Conservation (phyloP, 2,329 filamentous ascomycete species). For the Microsporum canis region DNA sequence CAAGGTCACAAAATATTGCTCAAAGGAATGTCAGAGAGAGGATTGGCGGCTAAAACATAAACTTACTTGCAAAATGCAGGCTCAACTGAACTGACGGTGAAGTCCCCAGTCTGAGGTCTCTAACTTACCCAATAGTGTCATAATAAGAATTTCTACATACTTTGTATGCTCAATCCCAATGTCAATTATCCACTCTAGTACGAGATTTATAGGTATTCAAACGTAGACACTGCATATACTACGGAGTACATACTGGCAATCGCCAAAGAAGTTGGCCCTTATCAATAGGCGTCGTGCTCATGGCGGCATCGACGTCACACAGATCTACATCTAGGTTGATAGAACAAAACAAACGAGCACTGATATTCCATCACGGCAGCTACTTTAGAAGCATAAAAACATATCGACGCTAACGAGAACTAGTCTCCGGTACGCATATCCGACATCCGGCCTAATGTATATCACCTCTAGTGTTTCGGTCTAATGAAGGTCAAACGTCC, state of each 20-base stretch:
- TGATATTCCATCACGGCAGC: neutral
- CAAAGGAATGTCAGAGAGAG: conserved; percentile 4
- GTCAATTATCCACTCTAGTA: too few relatives aligned
- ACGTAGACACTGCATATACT: neutral
- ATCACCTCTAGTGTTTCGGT: neutral
- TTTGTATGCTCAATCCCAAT: too few relatives aligned
- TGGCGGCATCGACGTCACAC: neutral
- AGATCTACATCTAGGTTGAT: neutral
- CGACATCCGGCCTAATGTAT: neutral
- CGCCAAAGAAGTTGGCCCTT: neutral
- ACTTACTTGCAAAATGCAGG: neutral
- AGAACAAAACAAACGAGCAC: neutral
- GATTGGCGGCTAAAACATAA: conserved; percentile 8
- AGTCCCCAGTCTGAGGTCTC: neutral
- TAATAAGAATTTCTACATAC: too few relatives aligned
- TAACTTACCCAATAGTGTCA: neutral
- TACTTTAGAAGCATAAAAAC: neutral
- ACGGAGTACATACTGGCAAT: neutral
- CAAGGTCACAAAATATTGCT: conserved; percentile 8
- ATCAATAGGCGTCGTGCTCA: neutral
- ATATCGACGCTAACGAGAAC: neutral
- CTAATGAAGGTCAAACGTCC: neutral
- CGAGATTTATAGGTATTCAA: neutral
- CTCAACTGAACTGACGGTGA: neutral
- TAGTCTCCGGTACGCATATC: neutral